Percentiles rank a stretch among this genome's conserved stretches.
These are phyloP conservation scores for Furcasterigmium furcatum DNA, from an alignment of 2,329 filamentous ascomycete species.

Conservation along the genomic window DNA sequence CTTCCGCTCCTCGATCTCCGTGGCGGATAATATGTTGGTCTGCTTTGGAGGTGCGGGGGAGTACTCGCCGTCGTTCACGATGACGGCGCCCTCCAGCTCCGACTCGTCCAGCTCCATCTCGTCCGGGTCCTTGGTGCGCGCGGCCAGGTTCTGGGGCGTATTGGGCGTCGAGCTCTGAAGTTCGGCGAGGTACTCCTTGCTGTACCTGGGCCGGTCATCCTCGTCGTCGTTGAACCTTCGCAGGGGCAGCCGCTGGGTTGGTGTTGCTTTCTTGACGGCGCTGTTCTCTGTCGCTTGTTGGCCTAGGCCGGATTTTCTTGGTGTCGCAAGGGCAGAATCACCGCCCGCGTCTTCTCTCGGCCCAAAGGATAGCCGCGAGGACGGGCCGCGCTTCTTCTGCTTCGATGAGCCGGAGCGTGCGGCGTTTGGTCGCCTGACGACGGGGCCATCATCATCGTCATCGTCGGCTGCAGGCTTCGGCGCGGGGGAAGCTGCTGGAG, in stretches of 20 bases:
- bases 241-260: slow-evolving; percentile 48
- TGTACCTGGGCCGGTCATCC: slow-evolving; percentile 75
- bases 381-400: slow-evolving; percentile 65
- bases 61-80: slow-evolving; percentile 52
- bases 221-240: slow-evolving; percentile 53
- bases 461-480: slow-evolving; percentile 28
- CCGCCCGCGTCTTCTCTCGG: slow-evolving; percentile 51
- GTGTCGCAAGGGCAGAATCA: slow-evolving; percentile 39
- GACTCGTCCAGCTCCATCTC: slow-evolving; percentile 56
- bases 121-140: slow-evolving; percentile 39
- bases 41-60: slow-evolving; percentile 10
- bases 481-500: slow-evolving; percentile 7
- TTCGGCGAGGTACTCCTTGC: slow-evolving; percentile 80
- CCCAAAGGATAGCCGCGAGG: slow-evolving; percentile 75
- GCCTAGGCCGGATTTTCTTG: slow-evolving; percentile 40
- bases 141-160: slow-evolving; percentile 47
- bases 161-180: slow-evolving; percentile 82
- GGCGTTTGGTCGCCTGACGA: slow-evolving; percentile 45
- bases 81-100: slow-evolving; percentile 60
- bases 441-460: slow-evolving; percentile 41
- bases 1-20: slow-evolving; percentile 15
- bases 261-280: slow-evolving; percentile 51
- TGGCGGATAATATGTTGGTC: slow-evolving; percentile 35
- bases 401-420: slow-evolving; percentile 48
- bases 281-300: slow-evolving; percentile 65